Percentiles rank a stretch among this genome's conserved stretches.
Conservation (phyloP, 768 basidiomycete species). For the Suillus placidus region DNA sequence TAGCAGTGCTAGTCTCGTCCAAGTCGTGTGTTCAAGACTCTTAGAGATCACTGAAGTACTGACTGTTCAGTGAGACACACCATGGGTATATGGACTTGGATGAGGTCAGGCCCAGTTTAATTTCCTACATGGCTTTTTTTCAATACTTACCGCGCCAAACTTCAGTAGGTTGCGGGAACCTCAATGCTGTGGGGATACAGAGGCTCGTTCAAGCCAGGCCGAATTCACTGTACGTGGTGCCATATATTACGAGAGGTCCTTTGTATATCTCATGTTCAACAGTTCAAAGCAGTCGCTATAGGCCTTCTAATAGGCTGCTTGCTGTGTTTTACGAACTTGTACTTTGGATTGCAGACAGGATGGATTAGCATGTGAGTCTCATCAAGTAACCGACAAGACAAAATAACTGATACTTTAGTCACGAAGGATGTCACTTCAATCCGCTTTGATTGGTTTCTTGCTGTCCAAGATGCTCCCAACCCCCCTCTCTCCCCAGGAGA, state of each 20-base stretch:
- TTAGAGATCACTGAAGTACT: neutral
- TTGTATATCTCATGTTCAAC: neutral
- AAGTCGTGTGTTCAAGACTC: too few species aligned
- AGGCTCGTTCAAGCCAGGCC: constrained; percentile 16
- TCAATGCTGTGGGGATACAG: constrained; percentile 2
- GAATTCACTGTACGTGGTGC: constrained; percentile 34
- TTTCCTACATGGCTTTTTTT: neutral
- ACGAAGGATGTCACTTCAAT: constrained; percentile 91
- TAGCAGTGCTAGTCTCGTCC: too few species aligned
- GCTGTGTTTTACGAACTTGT: constrained; percentile 91
- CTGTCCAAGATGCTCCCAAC: constrained; percentile 72
- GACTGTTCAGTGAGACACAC: neutral
- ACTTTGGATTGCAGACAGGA: constrained; percentile 85
- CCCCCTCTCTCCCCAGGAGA: constrained; percentile 87
- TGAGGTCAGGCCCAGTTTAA: constrained; percentile 21
- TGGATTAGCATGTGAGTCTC: constrained; percentile 80
- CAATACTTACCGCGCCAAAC: neutral
- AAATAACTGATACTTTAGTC: constrained; percentile 4
- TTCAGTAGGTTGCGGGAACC: constrained; percentile 14
- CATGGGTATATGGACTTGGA: constrained; percentile 25
- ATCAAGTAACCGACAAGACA: neutral
- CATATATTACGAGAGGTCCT: neutral
- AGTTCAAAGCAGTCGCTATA: constrained; percentile 63
- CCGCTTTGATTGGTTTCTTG: constrained; percentile 89
- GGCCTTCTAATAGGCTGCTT: constrained; percentile 86